phyloP scores from a whole-genome alignment of 2,329 filamentous ascomycete species.

The Teratosphaeriaceae sp. region DNA sequence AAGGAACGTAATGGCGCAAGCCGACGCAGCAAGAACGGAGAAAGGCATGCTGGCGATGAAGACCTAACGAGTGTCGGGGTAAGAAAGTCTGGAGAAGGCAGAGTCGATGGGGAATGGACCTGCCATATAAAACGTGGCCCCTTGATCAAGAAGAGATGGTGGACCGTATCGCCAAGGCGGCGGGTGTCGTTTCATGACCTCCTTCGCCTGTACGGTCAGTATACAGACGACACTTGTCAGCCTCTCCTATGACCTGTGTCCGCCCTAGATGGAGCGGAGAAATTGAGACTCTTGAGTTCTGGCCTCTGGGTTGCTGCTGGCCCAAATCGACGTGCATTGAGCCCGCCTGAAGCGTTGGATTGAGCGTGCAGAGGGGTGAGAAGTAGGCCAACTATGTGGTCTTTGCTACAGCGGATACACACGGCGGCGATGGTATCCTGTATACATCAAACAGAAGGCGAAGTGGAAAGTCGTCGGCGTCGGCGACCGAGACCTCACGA shows the following conservation, averaged over 20 bases:
- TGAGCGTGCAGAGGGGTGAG: too few relatives aligned
- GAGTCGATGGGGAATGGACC: background rate
- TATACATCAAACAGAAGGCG: too few relatives aligned
- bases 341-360: too few relatives aligned
- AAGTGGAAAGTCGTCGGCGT: background rate
- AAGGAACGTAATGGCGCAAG: background rate
- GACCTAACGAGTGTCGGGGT: background rate
- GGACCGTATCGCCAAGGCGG: background rate
- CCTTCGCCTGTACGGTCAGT: background rate
- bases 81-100: background rate
- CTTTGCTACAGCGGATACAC: too few relatives aligned
- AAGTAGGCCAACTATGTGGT: too few relatives aligned
- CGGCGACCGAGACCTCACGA: background rate
- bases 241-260: too few relatives aligned
- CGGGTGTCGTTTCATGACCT: background rate
- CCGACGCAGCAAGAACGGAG: background rate
- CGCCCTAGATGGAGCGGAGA: background rate
- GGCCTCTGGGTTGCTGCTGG: background rate
- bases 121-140: background rate
- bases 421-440: too few relatives aligned
- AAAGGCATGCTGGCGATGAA: background rate
- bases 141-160: background rate
- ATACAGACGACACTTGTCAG: background rate
- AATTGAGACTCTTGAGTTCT: background rate
- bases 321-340: too few relatives aligned